Evolutionary conservation across 495 filamentous ascomycete species (phyloP).

Genomic region (Xanthoparmelia taractica): DNA sequence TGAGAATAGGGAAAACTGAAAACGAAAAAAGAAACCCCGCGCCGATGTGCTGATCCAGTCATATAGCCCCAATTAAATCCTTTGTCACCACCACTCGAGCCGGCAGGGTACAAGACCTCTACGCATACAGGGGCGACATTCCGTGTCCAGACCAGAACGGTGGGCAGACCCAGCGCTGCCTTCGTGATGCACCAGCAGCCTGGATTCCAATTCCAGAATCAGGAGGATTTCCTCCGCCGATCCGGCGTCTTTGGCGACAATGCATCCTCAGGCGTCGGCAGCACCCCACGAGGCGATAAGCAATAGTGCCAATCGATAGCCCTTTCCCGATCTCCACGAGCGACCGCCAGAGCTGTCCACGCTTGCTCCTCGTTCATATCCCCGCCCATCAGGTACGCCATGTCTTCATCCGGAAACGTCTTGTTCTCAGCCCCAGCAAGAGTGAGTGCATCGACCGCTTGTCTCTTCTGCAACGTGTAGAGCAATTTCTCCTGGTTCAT

Average conservation of each 20-base stretch:
- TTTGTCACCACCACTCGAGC: too few species aligned
- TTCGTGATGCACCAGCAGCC: too few species aligned
- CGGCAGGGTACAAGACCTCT: too few species aligned
- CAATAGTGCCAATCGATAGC: neutral
- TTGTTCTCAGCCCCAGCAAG: rapidly evolving
- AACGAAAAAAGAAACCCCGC: too few species aligned
- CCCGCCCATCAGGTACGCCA: neutral
- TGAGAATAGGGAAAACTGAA: too few species aligned
- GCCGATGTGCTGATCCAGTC: too few species aligned
- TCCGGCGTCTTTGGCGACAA: conserved; percentile 1
- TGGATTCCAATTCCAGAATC: neutral
- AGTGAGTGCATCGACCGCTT: neutral
- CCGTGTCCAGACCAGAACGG: too few species aligned
- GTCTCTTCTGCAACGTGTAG: neutral
- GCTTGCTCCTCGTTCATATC: neutral
- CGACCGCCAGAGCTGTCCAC: neutral
- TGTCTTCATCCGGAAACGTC: neutral
- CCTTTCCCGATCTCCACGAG: neutral
- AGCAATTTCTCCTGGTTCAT: neutral
- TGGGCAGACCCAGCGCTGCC: too few species aligned
- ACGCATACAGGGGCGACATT: too few species aligned
- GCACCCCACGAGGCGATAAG: neutral
- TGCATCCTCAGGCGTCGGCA: neutral
- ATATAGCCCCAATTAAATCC: too few species aligned
- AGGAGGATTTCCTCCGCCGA: neutral